phyloP scores from a whole-genome alignment of 345 rosid species.

The Aquilaria malaccensis region DNA sequence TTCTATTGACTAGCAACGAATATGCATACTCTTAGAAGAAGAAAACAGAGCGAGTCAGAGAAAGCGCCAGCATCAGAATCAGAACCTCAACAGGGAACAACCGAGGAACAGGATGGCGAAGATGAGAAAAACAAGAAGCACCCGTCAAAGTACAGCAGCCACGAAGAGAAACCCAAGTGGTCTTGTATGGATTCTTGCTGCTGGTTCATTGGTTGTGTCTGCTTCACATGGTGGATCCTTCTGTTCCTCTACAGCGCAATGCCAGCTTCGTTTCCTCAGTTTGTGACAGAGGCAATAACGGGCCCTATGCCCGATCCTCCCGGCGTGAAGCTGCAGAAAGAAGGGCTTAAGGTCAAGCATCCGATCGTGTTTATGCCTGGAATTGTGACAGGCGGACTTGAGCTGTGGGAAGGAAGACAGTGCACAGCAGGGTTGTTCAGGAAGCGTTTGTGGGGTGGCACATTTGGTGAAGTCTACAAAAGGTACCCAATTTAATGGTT shows the following conservation, averaged over 20 bases:
- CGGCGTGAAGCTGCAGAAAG: conserved; percentile 74
- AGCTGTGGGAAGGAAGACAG: conserved; percentile 90
- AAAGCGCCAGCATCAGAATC: conserved; percentile 5
- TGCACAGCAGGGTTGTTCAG: conserved; percentile 90
- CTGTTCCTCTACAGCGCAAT: conserved; percentile 77
- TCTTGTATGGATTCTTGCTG: conserved; percentile 84
- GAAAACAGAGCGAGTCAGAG: conserved; percentile 13
- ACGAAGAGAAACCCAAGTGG: conserved; percentile 34
- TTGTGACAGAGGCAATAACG: conserved; percentile 85
- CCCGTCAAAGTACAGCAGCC: conserved; percentile 1
- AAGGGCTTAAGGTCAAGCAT: conserved; percentile 71
- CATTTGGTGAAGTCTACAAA: conserved; percentile 93
- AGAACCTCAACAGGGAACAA: not conserved
- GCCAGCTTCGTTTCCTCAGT: conserved; percentile 86
- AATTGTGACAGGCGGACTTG: conserved; percentile 90
- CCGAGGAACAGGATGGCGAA: conserved; percentile 7
- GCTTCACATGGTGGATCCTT: conserved; percentile 81
- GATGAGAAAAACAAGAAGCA: conserved; percentile 1
- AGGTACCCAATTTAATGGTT: conserved; percentile 39
- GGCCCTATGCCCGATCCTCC: conserved; percentile 95
- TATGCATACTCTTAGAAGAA: conserved; percentile 20
- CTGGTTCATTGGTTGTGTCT: conserved; percentile 82
- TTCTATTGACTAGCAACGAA: not conserved
- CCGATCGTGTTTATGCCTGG: conserved; percentile 96
- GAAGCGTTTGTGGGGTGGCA: conserved; percentile 97